Evolutionary conservation across 2,329 filamentous ascomycete species (phyloP).

Genomic region (Calonectria honghensis): DNA sequence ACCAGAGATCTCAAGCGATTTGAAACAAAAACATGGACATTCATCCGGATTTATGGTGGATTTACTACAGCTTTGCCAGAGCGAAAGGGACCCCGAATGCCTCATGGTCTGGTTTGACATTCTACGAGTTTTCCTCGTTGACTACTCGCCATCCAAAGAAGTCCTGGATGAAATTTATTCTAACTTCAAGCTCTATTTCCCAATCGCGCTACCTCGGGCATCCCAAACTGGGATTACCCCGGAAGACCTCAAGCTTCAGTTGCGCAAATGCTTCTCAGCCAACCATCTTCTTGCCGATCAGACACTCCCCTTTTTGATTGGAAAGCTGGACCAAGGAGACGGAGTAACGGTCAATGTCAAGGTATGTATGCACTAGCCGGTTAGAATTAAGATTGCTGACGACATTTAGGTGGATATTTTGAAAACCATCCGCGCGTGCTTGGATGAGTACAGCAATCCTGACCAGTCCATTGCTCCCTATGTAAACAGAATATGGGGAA

Average conservation of each 20-base stretch:
- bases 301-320: constrained; percentile 72
- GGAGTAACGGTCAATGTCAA: constrained; percentile 76
- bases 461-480: constrained; percentile 69
- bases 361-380: constrained; percentile 54
- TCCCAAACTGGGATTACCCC: constrained; percentile 73
- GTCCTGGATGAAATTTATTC: constrained; percentile 71
- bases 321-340: constrained; percentile 76
- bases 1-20: constrained; percentile 64
- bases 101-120: constrained; percentile 75
- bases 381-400: constrained; percentile 34
- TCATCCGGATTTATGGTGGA: constrained; percentile 68
- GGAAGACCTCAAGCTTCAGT: constrained; percentile 72
- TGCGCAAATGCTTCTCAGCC: constrained; percentile 73
- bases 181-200: constrained; percentile 76
- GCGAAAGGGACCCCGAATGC: constrained; percentile 75
- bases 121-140: constrained; percentile 65
- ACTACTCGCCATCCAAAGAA: constrained; percentile 67
- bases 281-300: constrained; percentile 66
- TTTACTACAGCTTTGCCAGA: constrained; percentile 70
- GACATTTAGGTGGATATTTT: constrained; percentile 70
- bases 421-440: constrained; percentile 72
- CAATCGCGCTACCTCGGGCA: constrained; percentile 73
- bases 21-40: constrained; percentile 66
- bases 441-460: constrained; percentile 69
- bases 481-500: constrained; percentile 72